These are phyloP conservation scores for Trametes maxima DNA, from an alignment of 768 basidiomycete genomes.

Conservation along the genomic window DNA sequence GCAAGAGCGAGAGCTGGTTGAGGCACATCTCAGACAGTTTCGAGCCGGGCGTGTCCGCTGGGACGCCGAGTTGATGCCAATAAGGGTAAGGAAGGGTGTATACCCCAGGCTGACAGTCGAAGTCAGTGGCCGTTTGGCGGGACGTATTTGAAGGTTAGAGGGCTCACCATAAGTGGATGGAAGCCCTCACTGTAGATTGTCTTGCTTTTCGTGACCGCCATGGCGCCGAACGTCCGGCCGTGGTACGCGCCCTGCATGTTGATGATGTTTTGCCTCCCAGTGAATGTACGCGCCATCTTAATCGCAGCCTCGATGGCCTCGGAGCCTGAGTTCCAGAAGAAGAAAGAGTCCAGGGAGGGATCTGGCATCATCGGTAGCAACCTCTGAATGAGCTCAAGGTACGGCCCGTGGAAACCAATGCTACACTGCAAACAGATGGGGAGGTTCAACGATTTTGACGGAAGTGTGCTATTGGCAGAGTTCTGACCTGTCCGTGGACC, in stretches of 20 bases:
- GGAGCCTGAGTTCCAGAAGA: constrained; percentile 96
- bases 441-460: neutral
- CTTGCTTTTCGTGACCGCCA: constrained; percentile 94
- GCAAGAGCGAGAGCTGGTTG: constrained; percentile 79
- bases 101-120: constrained; percentile 69
- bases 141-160: neutral
- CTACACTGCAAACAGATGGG: constrained; percentile 58
- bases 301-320: constrained; percentile 91
- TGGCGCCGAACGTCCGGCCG: constrained; percentile 90
- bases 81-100: constrained; percentile 85
- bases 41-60: constrained; percentile 54
- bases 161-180: constrained; percentile 78
- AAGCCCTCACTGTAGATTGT: constrained; percentile 83
- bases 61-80: constrained; percentile 82
- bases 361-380: constrained; percentile 90
- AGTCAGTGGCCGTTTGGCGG: neutral
- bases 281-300: constrained; percentile 81
- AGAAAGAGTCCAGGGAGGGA: constrained; percentile 90
- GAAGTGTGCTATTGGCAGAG: too few species aligned
- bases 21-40: constrained; percentile 65
- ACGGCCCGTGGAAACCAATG: constrained; percentile 85
- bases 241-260: constrained; percentile 93
- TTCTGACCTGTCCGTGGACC: constrained; percentile 73
- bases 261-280: constrained; percentile 86
- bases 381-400: constrained; percentile 83